phyloP scores from a whole-genome alignment of 306 rosid species.

The Gastrolobium villosum region DNA sequence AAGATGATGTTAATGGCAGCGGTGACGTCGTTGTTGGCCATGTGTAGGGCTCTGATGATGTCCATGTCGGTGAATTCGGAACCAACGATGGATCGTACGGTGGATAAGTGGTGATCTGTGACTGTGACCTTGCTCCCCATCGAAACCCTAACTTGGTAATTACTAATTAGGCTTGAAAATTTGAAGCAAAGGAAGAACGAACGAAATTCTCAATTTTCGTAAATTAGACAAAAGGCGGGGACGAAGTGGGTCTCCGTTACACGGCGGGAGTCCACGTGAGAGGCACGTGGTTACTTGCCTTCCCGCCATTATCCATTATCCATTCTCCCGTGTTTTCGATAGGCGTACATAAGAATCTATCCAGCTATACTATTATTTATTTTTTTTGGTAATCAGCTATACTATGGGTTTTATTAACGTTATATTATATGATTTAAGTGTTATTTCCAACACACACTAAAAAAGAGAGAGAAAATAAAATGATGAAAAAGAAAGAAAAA shows the following conservation, averaged over 20 bases:
- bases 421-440: no score
- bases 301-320: slow-evolving; percentile 57
- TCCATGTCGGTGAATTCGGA: slow-evolving; percentile 87
- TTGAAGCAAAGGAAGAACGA: background rate
- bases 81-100: slow-evolving; percentile 83
- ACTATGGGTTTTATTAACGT: no score
- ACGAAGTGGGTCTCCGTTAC: background rate
- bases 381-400: no score
- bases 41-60: slow-evolving; percentile 85
- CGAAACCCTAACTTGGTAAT: slow-evolving; percentile 59
- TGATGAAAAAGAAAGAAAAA: no score
- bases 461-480: no score
- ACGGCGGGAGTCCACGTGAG: slow-evolving; percentile 50
- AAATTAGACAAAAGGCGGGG: slow-evolving; percentile 31
- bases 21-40: slow-evolving; percentile 90
- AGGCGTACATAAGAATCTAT: background rate
- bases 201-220: background rate
- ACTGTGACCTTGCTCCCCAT: slow-evolving; percentile 82
- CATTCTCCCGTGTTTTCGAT: background rate
- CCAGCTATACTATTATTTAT: background rate
- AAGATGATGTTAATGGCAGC: slow-evolving; percentile 92
- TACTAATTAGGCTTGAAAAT: background rate
- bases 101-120: slow-evolving; percentile 70
- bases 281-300: slow-evolving; percentile 20
- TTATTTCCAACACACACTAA: no score